A percentile compares a stretch with the other conserved stretches of the same genome.
phyloP scores from a whole-genome alignment of 768 basidiomycete genomes.

The Suillus hirtellus region DNA sequence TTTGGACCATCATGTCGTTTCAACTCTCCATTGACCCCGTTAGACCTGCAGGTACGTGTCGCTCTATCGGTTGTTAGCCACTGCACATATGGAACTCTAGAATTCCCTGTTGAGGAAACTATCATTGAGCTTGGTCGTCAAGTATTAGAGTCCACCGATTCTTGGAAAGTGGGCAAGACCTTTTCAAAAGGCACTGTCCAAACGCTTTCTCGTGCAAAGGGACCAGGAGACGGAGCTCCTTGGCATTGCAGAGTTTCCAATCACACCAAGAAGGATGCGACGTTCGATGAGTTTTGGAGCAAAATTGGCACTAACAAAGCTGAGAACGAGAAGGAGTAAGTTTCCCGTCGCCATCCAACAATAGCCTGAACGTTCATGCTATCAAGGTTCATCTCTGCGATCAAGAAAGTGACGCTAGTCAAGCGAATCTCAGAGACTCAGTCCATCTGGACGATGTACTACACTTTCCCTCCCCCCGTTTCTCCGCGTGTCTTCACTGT shows the following conservation, averaged over 20 bases:
- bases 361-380: constrained; percentile 4
- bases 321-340: constrained; percentile 67
- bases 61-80: background rate
- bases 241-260: constrained; percentile 73
- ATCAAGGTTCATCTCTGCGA: constrained; percentile 61
- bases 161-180: constrained; percentile 72
- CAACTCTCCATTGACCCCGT: constrained; percentile 42
- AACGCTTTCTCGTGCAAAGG: constrained; percentile 54
- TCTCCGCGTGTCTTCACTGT: constrained; percentile 78
- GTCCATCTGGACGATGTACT: constrained; percentile 70
- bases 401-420: constrained; percentile 63
- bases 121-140: constrained; percentile 53
- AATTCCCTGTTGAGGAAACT: constrained; percentile 59
- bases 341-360: constrained; percentile 2
- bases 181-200: constrained; percentile 55
- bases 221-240: constrained; percentile 51
- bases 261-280: constrained; percentile 63
- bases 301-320: constrained; percentile 67
- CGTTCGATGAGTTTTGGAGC: constrained; percentile 74
- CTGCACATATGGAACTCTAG: constrained; percentile 33
- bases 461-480: constrained; percentile 69
- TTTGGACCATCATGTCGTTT: constrained; percentile 29
- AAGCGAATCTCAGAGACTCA: constrained; percentile 64
- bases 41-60: constrained; percentile 39
- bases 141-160: constrained; percentile 54